Evolutionary conservation across 768 basidiomycete genomes (phyloP), one percentile per base, ranked within the genome.

Genomic region (Boletus bicolor): DNA sequence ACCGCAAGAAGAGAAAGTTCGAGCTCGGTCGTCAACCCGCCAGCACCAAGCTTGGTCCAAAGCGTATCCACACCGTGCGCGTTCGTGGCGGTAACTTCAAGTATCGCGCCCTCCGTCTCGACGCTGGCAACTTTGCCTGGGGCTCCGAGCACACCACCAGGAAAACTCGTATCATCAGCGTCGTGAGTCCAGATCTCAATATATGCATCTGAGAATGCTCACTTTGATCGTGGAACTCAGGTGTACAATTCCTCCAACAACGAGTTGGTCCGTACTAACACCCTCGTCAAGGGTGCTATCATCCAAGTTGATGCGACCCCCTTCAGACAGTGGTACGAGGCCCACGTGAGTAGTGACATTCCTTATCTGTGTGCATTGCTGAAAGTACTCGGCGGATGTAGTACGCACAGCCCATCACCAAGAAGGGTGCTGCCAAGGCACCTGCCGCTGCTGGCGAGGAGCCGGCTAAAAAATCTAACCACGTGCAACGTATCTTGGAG

Each of bases 1-100:
- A 94, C 81, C 93, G 96, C 83, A 99, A 99, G 85, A 99, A 98
- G 92, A 87, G 97, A 88, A 98, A 98, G 81, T 98, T 98, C 78
- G 97, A 99, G 83, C 87, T 98, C 69, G 97, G 96, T 73, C 93
- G 97, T 73, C 97, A 98, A 74, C 81, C 97, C 55, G 97, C 97
- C 64, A 93, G 79, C 83, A 99, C 97, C 72, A 98, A 92, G 81
- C 86, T 99, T 62, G 95, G 97, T 49, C 70, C 87, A 53, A 98
- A 98, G 81, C 91, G 97, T 58, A 79, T 99, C 68, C 97, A 98
- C 79, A 83, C 85, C 53, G 94, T 99, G 61, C 91, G 97, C 69
- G 87, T 89, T 38, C 91, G 97, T 69, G 97, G 97, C 60, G 97
- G 97, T 55, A 98, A 94, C 81, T 61, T 84, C 74, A 99, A 99